A percentile compares a stretch with the other conserved stretches of the same genome.
Evolutionary conservation across 192 early-diverging fungal species (phyloP).

Genomic region (Linnemannia zychae): DNA sequence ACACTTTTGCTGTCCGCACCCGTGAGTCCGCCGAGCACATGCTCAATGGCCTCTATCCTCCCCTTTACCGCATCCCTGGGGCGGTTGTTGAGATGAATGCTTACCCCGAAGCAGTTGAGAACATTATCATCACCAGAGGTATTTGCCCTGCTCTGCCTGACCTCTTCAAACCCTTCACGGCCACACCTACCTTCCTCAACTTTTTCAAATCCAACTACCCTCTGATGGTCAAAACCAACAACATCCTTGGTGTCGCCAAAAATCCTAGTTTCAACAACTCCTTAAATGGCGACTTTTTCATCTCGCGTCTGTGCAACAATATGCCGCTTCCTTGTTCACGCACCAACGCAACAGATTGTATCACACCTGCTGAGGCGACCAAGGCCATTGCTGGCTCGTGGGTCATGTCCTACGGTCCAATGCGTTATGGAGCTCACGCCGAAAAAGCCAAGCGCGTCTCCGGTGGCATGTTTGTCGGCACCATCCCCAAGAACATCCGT

Average conservation of each 20-base stretch:
- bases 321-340: constrained; percentile 1
- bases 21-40: constrained; percentile 65
- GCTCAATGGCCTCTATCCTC: constrained; percentile 62
- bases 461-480: constrained; percentile 59
- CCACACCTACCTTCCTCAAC: constrained; percentile 29
- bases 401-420: constrained; percentile 1
- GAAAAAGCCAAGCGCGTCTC: constrained; percentile 51
- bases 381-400: not conserved
- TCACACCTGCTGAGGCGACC: not conserved
- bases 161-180: constrained; percentile 2
- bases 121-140: constrained; percentile 51
- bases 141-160: constrained; percentile 52
- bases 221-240: constrained; percentile 50
- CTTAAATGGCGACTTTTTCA: not conserved
- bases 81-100: constrained; percentile 56
- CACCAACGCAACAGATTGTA: constrained; percentile 4
- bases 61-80: constrained; percentile 30
- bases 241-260: constrained; percentile 35
- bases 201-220: constrained; percentile 56
- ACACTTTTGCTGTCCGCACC: constrained; percentile 72
- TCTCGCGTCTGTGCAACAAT: constrained; percentile 18
- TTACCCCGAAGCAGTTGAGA: constrained; percentile 62
- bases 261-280: constrained; percentile 11
- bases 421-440: constrained; percentile 15
- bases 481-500: not conserved